phyloP scores from a whole-genome alignment of 2,329 filamentous ascomycete genomes.

The Hypomyces perniciosus region DNA sequence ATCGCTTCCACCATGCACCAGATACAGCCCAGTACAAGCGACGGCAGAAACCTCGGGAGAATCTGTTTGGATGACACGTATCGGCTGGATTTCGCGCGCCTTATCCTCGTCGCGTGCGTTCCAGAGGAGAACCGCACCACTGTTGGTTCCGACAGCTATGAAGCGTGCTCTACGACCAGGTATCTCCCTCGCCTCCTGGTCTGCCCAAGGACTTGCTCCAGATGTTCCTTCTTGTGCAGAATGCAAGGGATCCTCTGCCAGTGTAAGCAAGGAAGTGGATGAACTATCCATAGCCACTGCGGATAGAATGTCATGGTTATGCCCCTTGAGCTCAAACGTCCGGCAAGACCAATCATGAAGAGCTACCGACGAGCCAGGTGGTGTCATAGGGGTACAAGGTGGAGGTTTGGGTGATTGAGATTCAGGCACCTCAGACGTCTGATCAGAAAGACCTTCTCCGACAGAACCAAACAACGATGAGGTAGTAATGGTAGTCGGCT shows the following conservation, averaged over 20 bases:
- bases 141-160: conserved; percentile 72
- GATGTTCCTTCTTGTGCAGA: conserved; percentile 36
- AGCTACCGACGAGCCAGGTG: conserved; percentile 11
- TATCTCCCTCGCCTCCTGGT: conserved; percentile 50
- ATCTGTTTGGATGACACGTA: conserved; percentile 83
- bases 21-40: conserved; percentile 75
- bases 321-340: conserved; percentile 46
- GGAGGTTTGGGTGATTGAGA: conserved; percentile 18
- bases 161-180: conserved; percentile 81
- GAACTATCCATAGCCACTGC: conserved; percentile 69
- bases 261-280: conserved; percentile 61
- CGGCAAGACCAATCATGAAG: conserved; percentile 28
- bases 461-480: conserved; percentile 27
- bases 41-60: conserved; percentile 82
- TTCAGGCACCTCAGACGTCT: conserved; percentile 13
- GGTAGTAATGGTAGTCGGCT: conserved; percentile 7
- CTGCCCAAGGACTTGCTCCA: conserved; percentile 40
- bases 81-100: conserved; percentile 51
- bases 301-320: conserved; percentile 58
- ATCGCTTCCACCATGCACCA: conserved; percentile 91
- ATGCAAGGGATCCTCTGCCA: conserved; percentile 69
- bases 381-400: conserved; percentile 19
- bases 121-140: conserved; percentile 76
- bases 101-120: conserved; percentile 61
- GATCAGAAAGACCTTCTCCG: neutral